These are phyloP conservation scores for Diplosphaera chodatii DNA, from an alignment of 139 green algal genomes.

Conservation along the genomic window DNA sequence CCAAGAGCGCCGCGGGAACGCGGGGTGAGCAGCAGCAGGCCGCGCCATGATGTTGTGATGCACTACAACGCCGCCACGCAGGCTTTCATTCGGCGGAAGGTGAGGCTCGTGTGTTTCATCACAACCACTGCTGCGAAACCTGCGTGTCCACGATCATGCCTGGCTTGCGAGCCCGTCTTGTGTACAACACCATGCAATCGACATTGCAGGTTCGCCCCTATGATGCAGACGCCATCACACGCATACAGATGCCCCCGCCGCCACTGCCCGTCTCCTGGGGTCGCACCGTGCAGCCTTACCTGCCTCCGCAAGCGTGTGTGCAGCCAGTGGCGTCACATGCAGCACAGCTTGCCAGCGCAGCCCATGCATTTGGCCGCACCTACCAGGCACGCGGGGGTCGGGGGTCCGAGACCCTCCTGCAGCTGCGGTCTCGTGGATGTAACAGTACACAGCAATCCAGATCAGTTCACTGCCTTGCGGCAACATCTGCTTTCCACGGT, in stretches of 20 bases:
- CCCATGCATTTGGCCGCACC: background rate
- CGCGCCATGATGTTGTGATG: constrained; percentile 49
- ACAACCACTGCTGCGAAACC: too few relatives aligned
- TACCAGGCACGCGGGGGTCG: background rate
- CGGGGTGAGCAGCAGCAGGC: constrained; percentile 11
- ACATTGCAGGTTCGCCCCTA: background rate
- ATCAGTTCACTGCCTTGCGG: too few relatives aligned
- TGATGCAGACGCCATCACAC: constrained; percentile 23
- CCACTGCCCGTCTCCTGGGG: constrained; percentile 81
- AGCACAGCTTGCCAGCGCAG: background rate
- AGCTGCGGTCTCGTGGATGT: too few relatives aligned
- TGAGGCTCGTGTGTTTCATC: too few relatives aligned
- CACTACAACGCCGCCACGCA: constrained; percentile 67
- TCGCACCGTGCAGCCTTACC: constrained; percentile 56
- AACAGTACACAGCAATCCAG: too few relatives aligned
- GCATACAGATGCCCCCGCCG: constrained; percentile 48
- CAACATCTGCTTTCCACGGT: too few relatives aligned
- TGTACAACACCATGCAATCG: background rate
- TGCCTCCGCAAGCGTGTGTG: constrained; percentile 7
- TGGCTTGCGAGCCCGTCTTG: too few relatives aligned
- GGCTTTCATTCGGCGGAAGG: constrained; percentile 56
- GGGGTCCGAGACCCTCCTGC: too few relatives aligned
- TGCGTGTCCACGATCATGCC: too few relatives aligned
- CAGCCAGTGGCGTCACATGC: background rate
- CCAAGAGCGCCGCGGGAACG: constrained; percentile 5